Evolutionary conservation across 2,329 filamentous ascomycete genomes (phyloP).

Genomic region (Hymenoscyphus albidus): DNA sequence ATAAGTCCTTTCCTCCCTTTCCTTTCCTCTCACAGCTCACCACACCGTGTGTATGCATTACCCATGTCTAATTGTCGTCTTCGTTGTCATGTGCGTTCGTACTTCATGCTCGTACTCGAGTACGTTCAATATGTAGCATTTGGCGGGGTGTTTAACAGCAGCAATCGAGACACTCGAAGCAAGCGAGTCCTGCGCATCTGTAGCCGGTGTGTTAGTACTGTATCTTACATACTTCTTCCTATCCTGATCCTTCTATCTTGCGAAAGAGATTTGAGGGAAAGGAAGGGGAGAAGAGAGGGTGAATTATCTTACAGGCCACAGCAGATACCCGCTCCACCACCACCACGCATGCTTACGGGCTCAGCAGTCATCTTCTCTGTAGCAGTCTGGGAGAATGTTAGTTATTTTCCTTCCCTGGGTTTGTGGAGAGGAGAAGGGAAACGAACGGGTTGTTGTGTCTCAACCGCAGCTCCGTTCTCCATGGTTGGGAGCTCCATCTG

Average conservation of each 20-base stretch:
- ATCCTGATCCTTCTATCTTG: too few species aligned
- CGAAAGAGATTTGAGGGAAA: too few species aligned
- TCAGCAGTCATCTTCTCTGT: constrained; percentile 32
- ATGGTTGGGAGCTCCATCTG: constrained; percentile 27
- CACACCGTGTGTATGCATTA: not conserved
- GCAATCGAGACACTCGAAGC: constrained; percentile 33
- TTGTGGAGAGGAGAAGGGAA: constrained; percentile 30
- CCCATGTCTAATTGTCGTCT: not conserved
- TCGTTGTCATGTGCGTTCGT: too few species aligned
- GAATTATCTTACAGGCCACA: constrained; percentile 30
- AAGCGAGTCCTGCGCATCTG: constrained; percentile 31
- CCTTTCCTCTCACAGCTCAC: not conserved
- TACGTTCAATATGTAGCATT: not conserved
- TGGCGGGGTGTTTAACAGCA: constrained; percentile 26
- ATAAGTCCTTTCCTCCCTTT: not conserved
- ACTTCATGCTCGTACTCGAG: too few species aligned
- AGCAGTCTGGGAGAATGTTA: constrained; percentile 29
- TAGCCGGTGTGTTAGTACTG: not conserved
- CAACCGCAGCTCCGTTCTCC: constrained; percentile 12
- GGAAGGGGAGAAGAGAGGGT: constrained; percentile 2
- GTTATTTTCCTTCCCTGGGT: constrained; percentile 30
- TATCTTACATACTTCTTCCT: too few species aligned
- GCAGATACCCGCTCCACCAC: constrained; percentile 27
- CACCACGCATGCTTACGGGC: constrained; percentile 30
- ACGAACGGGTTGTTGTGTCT: constrained; percentile 30